phyloP scores from a whole-genome alignment of 2,329 filamentous ascomycete genomes.

The Penicillium brasilianum region DNA sequence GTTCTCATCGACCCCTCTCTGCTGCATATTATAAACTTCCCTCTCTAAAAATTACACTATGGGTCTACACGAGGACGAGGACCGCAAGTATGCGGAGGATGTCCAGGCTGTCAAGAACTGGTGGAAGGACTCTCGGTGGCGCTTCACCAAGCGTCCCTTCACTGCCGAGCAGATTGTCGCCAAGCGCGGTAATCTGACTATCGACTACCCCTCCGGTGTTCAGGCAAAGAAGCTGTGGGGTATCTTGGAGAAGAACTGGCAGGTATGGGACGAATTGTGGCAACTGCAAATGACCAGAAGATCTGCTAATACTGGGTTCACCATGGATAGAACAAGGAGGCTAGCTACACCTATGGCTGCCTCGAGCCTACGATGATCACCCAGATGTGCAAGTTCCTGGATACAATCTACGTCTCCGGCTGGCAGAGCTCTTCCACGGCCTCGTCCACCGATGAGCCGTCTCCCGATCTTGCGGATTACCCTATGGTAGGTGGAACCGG shows the following conservation, averaged over 20 bases:
- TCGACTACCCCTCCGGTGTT: constrained; percentile 87
- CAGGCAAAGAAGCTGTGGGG: constrained; percentile 95
- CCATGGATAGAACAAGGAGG: constrained; percentile 70
- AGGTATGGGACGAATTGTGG: constrained; percentile 57
- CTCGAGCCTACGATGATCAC: constrained; percentile 98
- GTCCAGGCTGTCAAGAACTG: constrained; percentile 88
- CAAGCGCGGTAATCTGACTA: constrained; percentile 88
- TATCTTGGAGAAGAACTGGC: constrained; percentile 83
- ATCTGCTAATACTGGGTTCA: constrained; percentile 18
- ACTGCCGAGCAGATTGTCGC: constrained; percentile 96
- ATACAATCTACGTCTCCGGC: constrained; percentile 97
- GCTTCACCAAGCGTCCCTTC: constrained; percentile 88
- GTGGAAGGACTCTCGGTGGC: constrained; percentile 93
- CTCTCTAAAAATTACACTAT: constrained; percentile 35
- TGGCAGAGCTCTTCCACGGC: constrained; percentile 99
- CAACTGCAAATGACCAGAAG: background rate
- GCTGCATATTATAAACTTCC: constrained; percentile 20
- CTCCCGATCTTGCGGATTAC: constrained; percentile 97
- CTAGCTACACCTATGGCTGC: constrained; percentile 95
- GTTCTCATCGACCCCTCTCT: background rate
- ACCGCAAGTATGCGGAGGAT: constrained; percentile 77
- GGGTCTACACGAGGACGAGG: constrained; percentile 65
- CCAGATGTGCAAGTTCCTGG: constrained; percentile 98
- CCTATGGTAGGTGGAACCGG: constrained; percentile 69
- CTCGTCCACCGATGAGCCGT: constrained; percentile 91